Evolutionary conservation across 1,139 yeast genomes (phyloP).

Genomic region (Geotrichum cucujoidarum): DNA sequence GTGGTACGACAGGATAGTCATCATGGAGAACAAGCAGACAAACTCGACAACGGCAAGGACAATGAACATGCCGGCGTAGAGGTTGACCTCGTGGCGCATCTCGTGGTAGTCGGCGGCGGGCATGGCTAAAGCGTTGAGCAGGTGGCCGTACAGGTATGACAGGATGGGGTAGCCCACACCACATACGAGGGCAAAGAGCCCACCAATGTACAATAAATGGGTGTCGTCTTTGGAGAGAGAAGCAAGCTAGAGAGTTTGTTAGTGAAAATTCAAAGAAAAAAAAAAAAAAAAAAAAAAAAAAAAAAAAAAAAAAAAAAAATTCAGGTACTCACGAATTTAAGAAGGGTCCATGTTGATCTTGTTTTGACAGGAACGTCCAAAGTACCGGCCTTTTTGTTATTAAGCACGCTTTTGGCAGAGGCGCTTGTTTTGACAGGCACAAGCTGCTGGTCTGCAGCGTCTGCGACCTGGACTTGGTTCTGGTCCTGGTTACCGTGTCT

Average conservation of each 20-base stretch:
- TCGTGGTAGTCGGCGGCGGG: slow-evolving; percentile 25
- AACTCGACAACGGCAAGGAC: slow-evolving; percentile 36
- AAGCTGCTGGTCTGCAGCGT: slow-evolving; percentile 14
- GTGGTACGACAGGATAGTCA: slow-evolving; percentile 26
- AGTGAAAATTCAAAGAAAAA: neutral
- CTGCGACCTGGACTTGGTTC: slow-evolving; percentile 3
- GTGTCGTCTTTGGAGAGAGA: neutral
- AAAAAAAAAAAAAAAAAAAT: no score
- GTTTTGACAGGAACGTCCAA: slow-evolving; percentile 11
- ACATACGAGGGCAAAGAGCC: neutral
- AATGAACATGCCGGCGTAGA: slow-evolving; percentile 39
- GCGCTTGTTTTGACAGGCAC: slow-evolving; percentile 7
- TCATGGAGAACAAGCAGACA: slow-evolving; percentile 29
- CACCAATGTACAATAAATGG: neutral
- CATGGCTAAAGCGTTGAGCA: neutral
- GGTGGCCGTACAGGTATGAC: slow-evolving; percentile 35
- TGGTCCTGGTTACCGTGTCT: neutral
- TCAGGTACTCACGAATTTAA: slow-evolving; percentile 2
- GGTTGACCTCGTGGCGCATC: slow-evolving; percentile 39
- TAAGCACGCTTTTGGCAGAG: neutral
- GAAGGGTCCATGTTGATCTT: slow-evolving; percentile 10
- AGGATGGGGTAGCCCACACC: slow-evolving; percentile 43
- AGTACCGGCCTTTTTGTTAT: neutral
- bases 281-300: neutral
- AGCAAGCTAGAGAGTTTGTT: neutral